Conservation (phyloP, 2,329 filamentous ascomycete species). For the Amesomyces nigricolor region DNA sequence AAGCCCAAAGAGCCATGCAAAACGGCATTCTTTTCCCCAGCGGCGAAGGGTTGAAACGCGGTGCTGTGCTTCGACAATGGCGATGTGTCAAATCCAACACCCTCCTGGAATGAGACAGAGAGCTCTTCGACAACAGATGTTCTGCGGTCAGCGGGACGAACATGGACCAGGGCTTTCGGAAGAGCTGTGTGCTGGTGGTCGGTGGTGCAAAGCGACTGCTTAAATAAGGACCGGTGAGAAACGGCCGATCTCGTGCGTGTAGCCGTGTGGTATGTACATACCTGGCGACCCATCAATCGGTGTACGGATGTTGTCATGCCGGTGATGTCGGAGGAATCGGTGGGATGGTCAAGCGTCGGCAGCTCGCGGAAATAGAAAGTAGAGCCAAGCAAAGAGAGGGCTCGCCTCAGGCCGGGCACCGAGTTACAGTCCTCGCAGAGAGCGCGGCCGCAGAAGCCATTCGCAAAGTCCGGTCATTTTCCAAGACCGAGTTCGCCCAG, state of each 20-base stretch:
- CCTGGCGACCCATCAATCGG: constrained; percentile 7
- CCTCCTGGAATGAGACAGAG: constrained; percentile 10
- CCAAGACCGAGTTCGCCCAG: no score
- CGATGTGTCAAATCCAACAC: neutral
- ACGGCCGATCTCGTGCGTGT: constrained; percentile 25
- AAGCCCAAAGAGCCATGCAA: no score
- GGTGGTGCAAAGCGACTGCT: constrained; percentile 1
- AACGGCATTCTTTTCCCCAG: neutral
- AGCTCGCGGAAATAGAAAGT: no score
- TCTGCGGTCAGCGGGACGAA: constrained; percentile 10
- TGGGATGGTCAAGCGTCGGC: no score
- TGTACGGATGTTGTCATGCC: neutral
- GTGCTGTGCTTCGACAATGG: neutral
- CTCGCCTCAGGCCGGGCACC: neutral
- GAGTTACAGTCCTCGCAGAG: no score
- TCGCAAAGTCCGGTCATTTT: no score
- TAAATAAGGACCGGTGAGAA: constrained; percentile 2
- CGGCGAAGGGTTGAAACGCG: neutral
- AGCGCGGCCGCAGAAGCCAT: no score
- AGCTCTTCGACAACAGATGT: constrained; percentile 20
- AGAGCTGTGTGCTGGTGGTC: neutral
- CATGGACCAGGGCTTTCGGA: neutral
- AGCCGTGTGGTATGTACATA: constrained; percentile 23
- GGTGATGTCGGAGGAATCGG: no score
- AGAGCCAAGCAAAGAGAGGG: no score